These are phyloP conservation scores for Falciphora oryzae DNA, from an alignment of 2,329 filamentous ascomycete genomes.

Conservation along the genomic window DNA sequence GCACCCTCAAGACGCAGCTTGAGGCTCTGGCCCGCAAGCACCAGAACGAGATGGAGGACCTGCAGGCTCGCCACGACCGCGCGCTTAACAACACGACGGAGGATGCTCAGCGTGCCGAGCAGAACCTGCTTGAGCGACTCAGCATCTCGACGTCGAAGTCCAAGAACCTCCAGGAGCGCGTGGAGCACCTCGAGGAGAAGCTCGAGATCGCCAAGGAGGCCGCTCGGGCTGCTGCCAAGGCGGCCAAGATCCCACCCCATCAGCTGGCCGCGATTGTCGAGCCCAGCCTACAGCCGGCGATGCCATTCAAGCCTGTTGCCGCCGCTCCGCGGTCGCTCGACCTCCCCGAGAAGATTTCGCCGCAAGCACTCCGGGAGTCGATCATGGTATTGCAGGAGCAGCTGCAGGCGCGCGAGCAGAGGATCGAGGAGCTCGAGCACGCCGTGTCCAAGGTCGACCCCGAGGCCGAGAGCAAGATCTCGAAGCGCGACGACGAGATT, in stretches of 20 bases:
- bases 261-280: slow-evolving; percentile 22
- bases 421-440: slow-evolving; percentile 81
- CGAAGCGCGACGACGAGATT: slow-evolving; percentile 91
- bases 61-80: slow-evolving; percentile 69
- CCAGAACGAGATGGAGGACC: slow-evolving; percentile 65
- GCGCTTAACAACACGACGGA: slow-evolving; percentile 69
- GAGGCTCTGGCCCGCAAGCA: slow-evolving; percentile 51
- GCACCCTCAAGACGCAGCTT: slow-evolving; percentile 54
- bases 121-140: slow-evolving; percentile 74
- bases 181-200: slow-evolving; percentile 81
- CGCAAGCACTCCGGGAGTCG: slow-evolving; percentile 89
- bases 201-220: slow-evolving; percentile 85
- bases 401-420: slow-evolving; percentile 85
- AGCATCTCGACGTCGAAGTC: slow-evolving; percentile 78
- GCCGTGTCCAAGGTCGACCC: slow-evolving; percentile 63
- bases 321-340: slow-evolving; percentile 36
- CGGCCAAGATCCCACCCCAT: slow-evolving; percentile 52
- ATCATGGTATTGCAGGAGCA: slow-evolving; percentile 97
- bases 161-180: slow-evolving; percentile 78
- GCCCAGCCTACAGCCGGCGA: slow-evolving; percentile 2
- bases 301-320: slow-evolving; percentile 21
- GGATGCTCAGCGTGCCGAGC: slow-evolving; percentile 74
- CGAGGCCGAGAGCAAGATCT: slow-evolving; percentile 74
- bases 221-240: slow-evolving; percentile 74
- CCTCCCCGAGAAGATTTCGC: slow-evolving; percentile 80